A percentile compares a stretch with the other conserved stretches of the same genome.
phyloP scores from a whole-genome alignment of 345 rosid genomes.

The Clarkia xantiana region DNA sequence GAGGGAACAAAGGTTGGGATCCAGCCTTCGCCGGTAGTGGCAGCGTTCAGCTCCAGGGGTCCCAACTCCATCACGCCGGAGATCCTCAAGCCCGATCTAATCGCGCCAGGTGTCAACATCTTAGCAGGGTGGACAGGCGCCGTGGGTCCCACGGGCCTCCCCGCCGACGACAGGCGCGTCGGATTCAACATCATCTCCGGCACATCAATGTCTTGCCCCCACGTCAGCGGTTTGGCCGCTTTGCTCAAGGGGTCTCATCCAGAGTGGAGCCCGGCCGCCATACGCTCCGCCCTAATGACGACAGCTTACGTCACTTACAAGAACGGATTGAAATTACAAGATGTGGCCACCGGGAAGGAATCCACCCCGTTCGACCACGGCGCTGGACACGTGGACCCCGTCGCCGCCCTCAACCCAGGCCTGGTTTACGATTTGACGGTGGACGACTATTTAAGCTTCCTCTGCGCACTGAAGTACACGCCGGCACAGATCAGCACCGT shows the following conservation, averaged over 20 bases:
- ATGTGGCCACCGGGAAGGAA: constrained; percentile 41
- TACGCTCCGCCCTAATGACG: constrained; percentile 83
- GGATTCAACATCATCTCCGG: constrained; percentile 63
- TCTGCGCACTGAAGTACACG: constrained; percentile 61
- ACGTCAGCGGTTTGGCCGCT: constrained; percentile 76
- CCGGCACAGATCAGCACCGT: constrained; percentile 28
- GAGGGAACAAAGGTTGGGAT: constrained; percentile 58
- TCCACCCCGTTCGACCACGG: constrained; percentile 74
- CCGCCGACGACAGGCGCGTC: constrained; percentile 33
- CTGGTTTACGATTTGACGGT: constrained; percentile 57
- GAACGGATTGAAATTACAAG: constrained; percentile 36
- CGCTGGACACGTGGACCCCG: constrained; percentile 79
- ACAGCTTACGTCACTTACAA: constrained; percentile 58
- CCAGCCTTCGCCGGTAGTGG: constrained; percentile 78
- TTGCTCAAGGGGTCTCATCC: constrained; percentile 57
- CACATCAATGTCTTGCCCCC: constrained; percentile 94
- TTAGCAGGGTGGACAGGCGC: constrained; percentile 61
- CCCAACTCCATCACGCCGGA: constrained; percentile 54
- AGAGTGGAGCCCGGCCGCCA: constrained; percentile 82
- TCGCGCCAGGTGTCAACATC: constrained; percentile 80
- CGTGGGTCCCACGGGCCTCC: constrained; percentile 37
- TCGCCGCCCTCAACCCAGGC: constrained; percentile 58
- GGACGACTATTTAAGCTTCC: constrained; percentile 52
- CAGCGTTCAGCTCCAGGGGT: constrained; percentile 87
- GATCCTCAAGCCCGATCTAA: constrained; percentile 70